Conservation (phyloP, 441 rosid species). For the Cnidoscolus chayamansa region DNA sequence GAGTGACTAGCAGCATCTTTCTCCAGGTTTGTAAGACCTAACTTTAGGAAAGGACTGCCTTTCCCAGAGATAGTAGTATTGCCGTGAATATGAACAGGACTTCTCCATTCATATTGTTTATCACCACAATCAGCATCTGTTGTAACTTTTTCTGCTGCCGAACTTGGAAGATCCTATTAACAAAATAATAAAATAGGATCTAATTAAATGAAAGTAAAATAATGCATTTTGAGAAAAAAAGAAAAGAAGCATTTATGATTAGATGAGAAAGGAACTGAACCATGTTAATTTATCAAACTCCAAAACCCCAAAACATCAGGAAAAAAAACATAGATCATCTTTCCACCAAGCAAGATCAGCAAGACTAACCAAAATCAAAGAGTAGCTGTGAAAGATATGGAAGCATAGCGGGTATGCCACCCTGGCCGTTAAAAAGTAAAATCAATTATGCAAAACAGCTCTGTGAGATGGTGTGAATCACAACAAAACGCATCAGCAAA, state of each 20-base stretch:
- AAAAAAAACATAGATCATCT: background rate
- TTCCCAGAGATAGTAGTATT: conserved; percentile 22
- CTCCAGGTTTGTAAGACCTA: conserved; percentile 33
- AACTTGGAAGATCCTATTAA: conserved; percentile 42
- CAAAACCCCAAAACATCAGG: background rate
- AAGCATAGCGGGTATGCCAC: background rate
- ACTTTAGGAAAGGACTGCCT: conserved; percentile 33
- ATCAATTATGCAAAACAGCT: background rate
- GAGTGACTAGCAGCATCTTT: conserved; percentile 50
- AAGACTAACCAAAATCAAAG: background rate
- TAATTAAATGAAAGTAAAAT: background rate
- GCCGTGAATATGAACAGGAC: conserved; percentile 14
- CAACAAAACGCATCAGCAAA: background rate
- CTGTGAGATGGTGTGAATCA: background rate
- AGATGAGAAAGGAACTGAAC: background rate
- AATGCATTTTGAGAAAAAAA: background rate
- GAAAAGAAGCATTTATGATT: background rate
- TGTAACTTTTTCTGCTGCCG: conserved; percentile 28
- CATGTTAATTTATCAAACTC: background rate
- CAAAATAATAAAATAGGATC: conserved; percentile 20
- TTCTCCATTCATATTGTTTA: conserved; percentile 26
- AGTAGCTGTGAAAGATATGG: background rate
- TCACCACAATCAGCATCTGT: conserved; percentile 32
- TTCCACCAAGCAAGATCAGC: background rate
- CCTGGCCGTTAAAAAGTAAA: too few relatives aligned